Evolutionary conservation across 2,329 filamentous ascomycete species (phyloP).

Genomic region (Trichophyton schoenleinii): DNA sequence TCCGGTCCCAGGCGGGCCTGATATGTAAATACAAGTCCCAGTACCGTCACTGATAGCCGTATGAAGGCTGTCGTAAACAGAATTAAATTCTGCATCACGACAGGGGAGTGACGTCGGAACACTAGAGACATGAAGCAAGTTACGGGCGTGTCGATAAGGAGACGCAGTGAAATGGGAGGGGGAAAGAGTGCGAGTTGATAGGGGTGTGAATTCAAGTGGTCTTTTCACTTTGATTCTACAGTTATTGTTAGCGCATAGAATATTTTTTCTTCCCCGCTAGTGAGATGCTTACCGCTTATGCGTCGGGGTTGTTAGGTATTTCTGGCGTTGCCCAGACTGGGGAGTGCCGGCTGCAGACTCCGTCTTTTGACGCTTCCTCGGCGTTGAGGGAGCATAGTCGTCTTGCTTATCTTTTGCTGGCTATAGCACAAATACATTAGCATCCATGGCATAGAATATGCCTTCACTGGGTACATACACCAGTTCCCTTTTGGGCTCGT

Average conservation of each 20-base stretch:
- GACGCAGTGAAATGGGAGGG: conserved; percentile 63
- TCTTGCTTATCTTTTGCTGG: conserved; percentile 20
- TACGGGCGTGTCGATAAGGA: conserved; percentile 82
- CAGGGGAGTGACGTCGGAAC: conserved; percentile 83
- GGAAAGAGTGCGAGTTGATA: conserved; percentile 77
- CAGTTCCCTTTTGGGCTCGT: conserved; percentile 24
- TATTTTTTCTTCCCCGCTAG: background rate
- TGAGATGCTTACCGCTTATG: conserved; percentile 43
- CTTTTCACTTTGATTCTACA: conserved; percentile 61
- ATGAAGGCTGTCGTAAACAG: conserved; percentile 87
- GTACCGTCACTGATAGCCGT: conserved; percentile 87
- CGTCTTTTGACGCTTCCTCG: conserved; percentile 45
- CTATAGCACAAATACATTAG: background rate
- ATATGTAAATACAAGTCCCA: conserved; percentile 96
- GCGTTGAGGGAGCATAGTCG: conserved; percentile 34
- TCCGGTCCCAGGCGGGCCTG: conserved; percentile 92
- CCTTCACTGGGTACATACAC: conserved; percentile 8
- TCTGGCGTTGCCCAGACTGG: conserved; percentile 30
- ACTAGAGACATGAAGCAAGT: conserved; percentile 80
- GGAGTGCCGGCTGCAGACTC: conserved; percentile 33
- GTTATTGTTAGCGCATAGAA: background rate
- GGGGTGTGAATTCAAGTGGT: conserved; percentile 82
- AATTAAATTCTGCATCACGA: conserved; percentile 78
- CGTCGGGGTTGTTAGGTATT: conserved; percentile 46
- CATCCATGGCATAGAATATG: background rate